A percentile compares a stretch with the other conserved stretches of the same genome.
Conservation (phyloP, 2,329 filamentous ascomycete species). For the Emergomyces orientalis region DNA sequence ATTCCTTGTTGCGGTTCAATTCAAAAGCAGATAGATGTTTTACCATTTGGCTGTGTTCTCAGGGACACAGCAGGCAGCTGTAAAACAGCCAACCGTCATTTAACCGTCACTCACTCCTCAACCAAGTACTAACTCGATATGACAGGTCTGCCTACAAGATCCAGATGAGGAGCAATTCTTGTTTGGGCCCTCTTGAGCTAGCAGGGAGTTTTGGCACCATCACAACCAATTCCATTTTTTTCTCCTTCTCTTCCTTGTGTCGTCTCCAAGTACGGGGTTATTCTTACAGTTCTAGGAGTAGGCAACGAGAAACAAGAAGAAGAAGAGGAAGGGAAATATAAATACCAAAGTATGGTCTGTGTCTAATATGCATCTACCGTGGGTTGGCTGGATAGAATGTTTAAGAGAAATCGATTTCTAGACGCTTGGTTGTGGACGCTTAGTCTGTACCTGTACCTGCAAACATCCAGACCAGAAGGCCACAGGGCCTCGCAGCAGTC, state of each 20-base stretch:
- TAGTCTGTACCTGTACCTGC: not conserved
- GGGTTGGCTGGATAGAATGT: not conserved
- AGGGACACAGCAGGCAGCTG: no score
- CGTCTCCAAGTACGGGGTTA: not conserved
- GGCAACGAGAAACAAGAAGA: not conserved
- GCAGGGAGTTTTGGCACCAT: not conserved
- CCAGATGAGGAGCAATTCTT: not conserved
- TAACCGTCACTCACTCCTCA: not conserved
- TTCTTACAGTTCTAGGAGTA: not conserved
- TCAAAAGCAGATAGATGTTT: no score
- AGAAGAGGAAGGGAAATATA: not conserved
- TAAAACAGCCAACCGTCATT: not conserved
- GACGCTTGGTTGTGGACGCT: conserved; percentile 5
- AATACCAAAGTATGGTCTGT: no score
- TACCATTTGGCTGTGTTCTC: no score
- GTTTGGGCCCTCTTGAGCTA: not conserved
- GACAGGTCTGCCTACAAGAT: not conserved
- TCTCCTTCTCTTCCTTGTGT: not conserved
- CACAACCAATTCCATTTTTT: not conserved
- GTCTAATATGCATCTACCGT: not conserved
- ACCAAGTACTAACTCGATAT: not conserved
- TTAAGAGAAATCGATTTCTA: not conserved
- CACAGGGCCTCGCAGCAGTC: not conserved
- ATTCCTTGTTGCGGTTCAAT: no score
- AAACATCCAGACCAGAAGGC: not conserved